Evolutionary conservation across 1,284 basidiomycete genomes (phyloP).

Genomic region (Malassezia arunalokei): DNA sequence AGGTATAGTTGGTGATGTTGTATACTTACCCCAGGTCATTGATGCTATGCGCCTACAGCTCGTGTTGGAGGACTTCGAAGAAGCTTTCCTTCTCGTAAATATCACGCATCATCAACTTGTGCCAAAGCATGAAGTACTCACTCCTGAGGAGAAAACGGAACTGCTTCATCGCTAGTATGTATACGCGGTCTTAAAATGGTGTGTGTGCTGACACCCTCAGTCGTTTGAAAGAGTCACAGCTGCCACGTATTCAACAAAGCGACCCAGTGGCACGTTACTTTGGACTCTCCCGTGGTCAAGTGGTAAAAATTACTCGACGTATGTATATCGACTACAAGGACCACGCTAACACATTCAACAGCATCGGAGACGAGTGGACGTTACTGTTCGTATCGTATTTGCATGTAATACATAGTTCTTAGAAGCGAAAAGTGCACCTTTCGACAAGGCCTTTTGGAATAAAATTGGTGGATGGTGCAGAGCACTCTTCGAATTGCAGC

Average conservation of each 20-base stretch:
- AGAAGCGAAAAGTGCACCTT: no score
- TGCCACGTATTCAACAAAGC: conserved; percentile 86
- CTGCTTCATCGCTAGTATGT: conserved; percentile 85
- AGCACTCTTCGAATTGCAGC: no score
- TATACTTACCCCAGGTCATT: conserved; percentile 24
- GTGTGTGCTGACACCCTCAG: conserved; percentile 48
- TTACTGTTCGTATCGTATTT: conserved; percentile 83
- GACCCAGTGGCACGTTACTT: conserved; percentile 98
- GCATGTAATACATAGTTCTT: conserved; percentile 22
- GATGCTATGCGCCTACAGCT: conserved; percentile 56
- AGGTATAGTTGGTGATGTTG: conserved; percentile 19
- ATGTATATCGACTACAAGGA: conserved; percentile 3
- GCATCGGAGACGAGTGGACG: conserved; percentile 92
- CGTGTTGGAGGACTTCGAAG: conserved; percentile 87
- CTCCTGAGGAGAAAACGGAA: conserved; percentile 70
- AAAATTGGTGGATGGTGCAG: no score
- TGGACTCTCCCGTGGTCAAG: conserved; percentile 83
- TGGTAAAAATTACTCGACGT: conserved; percentile 86
- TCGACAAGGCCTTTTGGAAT: no score
- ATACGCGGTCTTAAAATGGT: neutral
- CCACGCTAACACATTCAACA: neutral
- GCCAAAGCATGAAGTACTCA: conserved; percentile 80
- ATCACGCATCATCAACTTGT: conserved; percentile 88
- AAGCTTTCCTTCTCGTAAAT: conserved; percentile 90
- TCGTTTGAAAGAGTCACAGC: conserved; percentile 91